phyloP scores from a whole-genome alignment of 805 yeast species.

The Yarrowia alimentaria region DNA sequence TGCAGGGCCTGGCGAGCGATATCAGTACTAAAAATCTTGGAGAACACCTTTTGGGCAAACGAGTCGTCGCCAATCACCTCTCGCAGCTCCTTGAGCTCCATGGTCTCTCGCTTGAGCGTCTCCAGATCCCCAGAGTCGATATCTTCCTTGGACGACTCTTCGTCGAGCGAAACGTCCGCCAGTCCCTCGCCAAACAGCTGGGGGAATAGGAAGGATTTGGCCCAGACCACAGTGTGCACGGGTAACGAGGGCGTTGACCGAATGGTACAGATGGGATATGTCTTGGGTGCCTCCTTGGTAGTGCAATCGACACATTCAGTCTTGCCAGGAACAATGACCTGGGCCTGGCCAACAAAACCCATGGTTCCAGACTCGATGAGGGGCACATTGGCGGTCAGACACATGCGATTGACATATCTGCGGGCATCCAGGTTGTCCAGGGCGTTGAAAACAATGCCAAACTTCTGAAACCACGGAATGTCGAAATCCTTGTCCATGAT shows the following conservation, averaged over 20 bases:
- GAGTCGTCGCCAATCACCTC: slow-evolving; percentile 40
- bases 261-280: slow-evolving; percentile 95
- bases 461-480: slow-evolving; percentile 71
- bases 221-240: slow-evolving; percentile 96
- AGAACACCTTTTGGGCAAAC: slow-evolving; percentile 38
- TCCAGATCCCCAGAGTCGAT: too few relatives aligned
- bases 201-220: slow-evolving; percentile 81
- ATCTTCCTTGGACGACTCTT: slow-evolving; percentile 51
- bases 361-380: slow-evolving; percentile 94
- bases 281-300: slow-evolving; percentile 80
- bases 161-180: slow-evolving; percentile 62
- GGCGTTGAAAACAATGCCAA: slow-evolving; percentile 83
- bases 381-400: slow-evolving; percentile 69
- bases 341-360: slow-evolving; percentile 91
- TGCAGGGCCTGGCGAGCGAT: slow-evolving; percentile 64
- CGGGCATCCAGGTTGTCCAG: slow-evolving; percentile 92
- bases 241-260: slow-evolving; percentile 96
- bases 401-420: slow-evolving; percentile 79
- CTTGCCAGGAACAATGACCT: slow-evolving; percentile 76
- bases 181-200: slow-evolving; percentile 59
- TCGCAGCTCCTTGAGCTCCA: slow-evolving; percentile 40
- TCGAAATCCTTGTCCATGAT: slow-evolving; percentile 71
- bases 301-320: slow-evolving; percentile 95
- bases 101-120: slow-evolving; percentile 40
- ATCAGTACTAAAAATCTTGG: slow-evolving; percentile 65